Evolutionary conservation across 345 rosid genomes (phyloP), one percentile per base, ranked within the genome.

Genomic region (Gossypium ekmanianum): DNA sequence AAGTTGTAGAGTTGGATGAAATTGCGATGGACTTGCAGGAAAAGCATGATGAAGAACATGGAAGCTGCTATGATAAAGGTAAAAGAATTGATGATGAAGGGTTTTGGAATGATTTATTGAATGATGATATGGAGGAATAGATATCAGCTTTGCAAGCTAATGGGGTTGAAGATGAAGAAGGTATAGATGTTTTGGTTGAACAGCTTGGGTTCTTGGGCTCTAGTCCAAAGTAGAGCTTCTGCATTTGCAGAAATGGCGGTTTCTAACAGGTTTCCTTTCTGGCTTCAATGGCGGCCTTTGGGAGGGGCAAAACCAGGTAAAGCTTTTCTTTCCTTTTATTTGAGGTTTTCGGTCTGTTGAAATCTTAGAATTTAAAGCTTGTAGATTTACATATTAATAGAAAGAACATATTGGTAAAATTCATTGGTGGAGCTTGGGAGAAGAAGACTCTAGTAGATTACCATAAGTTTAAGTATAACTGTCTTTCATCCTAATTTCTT

Each of bases 81-180:
- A 83, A 65, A 11, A 78, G 78, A 3, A 22, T 75, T 65, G 87
- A 82, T 65, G 77, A 80, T 65, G 77, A 79, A 43, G 84, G 77
- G 44, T 90, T 87, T 68, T 91, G 94, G 97, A 88, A 88, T 77
- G 85, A 85, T 79, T 80, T 91, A 61, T 58, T 88, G 75, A 83
- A 77, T 77, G 91, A 81, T 56, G 78, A 75, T 54, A 16, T 65
- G 63, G 82, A 75, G 20, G 84, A 85, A 75, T 84, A 88, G 72
- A 78, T 76, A 67, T 80, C 74, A 55, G 52, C 76, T 48, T 75
- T 84, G 47, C 83, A 71, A 64, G 81, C 63, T 61, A 84, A 57
- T 57, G 61, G 11, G 11, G 62, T 45, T 12, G 50, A n/a, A 9
- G 13, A n/a, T n/a, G 71, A 10, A 45, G 52, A 20, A 45, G 50